Conservation (phyloP, 306 rosid genomes). For the Vicia sativa region DNA sequence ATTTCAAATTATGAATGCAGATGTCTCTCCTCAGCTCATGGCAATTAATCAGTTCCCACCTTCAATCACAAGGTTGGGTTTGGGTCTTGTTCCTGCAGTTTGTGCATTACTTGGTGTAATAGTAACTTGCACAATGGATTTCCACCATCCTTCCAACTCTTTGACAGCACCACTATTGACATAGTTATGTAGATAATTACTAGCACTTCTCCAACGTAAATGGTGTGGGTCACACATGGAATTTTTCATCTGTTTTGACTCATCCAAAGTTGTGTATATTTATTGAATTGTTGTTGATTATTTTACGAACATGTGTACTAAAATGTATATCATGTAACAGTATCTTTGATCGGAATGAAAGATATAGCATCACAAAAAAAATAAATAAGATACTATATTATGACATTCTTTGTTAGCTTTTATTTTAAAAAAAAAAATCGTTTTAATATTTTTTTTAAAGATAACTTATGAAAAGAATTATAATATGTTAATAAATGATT, state of each 20-base stretch:
- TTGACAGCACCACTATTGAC: slow-evolving; percentile 64
- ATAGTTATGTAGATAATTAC: slow-evolving; percentile 38
- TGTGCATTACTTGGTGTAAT: slow-evolving; percentile 64
- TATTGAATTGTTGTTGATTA: slow-evolving; percentile 16
- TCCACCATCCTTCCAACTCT: slow-evolving; percentile 58
- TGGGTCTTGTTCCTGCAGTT: slow-evolving; percentile 76
- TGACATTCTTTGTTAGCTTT: too few species aligned
- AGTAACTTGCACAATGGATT: slow-evolving; percentile 74
- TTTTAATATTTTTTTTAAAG: too few species aligned
- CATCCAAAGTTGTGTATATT: slow-evolving; percentile 12
- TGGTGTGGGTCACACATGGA: not conserved
- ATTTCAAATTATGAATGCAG: slow-evolving; percentile 51
- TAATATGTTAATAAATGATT: too few species aligned
- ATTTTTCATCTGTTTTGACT: not conserved
- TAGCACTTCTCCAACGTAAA: slow-evolving; percentile 10
- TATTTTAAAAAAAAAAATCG: too few species aligned
- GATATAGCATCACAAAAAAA: not conserved
- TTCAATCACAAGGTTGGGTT: slow-evolving; percentile 77
- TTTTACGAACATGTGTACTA: not conserved
- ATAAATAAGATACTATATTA: too few species aligned
- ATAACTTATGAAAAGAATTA: too few species aligned
- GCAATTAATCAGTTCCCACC: slow-evolving; percentile 25
- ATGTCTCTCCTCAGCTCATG: slow-evolving; percentile 40
- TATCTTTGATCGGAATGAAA: slow-evolving; percentile 17
- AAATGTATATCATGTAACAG: slow-evolving; percentile 11